phyloP scores from a whole-genome alignment of 164 flowering plant species.

The Nymphaea colorata region DNA sequence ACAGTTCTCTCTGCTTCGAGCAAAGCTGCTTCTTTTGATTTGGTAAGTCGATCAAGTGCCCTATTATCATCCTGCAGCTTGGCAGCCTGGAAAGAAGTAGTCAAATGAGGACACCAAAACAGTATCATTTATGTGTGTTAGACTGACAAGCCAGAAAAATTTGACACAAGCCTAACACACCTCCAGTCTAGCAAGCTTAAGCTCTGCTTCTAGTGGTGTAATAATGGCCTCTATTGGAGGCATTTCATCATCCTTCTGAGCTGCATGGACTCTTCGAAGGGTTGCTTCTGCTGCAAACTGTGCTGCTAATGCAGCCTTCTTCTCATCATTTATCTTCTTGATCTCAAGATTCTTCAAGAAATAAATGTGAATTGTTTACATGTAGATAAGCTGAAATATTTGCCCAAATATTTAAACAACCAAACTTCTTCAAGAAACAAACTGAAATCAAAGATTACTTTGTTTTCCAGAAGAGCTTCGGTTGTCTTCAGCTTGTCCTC shows the following conservation, averaged over 20 bases:
- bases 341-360: constrained; percentile 54
- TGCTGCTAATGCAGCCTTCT: constrained; percentile 55
- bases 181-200: constrained; percentile 55
- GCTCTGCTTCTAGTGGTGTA: constrained; percentile 71
- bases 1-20: constrained; percentile 65
- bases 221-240: constrained; percentile 81
- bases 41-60: constrained; percentile 66
- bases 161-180: constrained; percentile 11
- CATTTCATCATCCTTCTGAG: constrained; percentile 78
- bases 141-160: neutral
- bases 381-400: neutral
- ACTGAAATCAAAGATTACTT: constrained; percentile 20
- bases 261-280: constrained; percentile 70
- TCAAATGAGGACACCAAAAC: neutral
- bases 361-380: no score
- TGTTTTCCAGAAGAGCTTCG: constrained; percentile 52
- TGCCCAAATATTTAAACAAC: neutral
- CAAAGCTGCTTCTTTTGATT: constrained; percentile 69
- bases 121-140: neutral
- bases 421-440: neutral
- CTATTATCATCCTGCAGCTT: constrained; percentile 64
- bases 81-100: constrained; percentile 10
- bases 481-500: constrained; percentile 52
- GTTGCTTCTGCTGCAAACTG: constrained; percentile 88
- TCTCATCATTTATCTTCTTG: constrained; percentile 69